phyloP scores from a whole-genome alignment of 164 flowering plant genomes.

The Nelumbo lutea region DNA sequence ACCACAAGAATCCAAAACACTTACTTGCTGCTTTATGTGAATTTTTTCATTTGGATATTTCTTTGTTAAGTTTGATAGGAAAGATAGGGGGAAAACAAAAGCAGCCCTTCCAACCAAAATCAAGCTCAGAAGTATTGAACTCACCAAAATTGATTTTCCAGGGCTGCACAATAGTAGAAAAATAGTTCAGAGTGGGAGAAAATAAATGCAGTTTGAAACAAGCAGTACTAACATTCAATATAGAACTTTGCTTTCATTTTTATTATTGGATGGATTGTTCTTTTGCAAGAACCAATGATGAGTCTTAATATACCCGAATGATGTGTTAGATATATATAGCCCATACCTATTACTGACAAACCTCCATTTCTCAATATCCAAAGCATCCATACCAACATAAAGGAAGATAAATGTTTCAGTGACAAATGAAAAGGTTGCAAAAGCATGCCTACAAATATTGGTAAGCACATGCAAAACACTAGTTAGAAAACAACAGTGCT shows the following conservation, averaged over 20 bases:
- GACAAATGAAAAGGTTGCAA: conserved; percentile 83
- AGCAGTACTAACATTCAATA: background rate
- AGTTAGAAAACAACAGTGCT: background rate
- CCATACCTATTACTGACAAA: conserved; percentile 49
- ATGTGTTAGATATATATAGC: background rate
- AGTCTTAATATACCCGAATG: background rate
- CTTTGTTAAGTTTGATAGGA: conserved; percentile 33
- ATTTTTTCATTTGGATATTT: conserved; percentile 29
- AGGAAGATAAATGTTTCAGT: conserved; percentile 79
- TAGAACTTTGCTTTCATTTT: background rate
- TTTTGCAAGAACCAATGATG: too few relatives aligned
- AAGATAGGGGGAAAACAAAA: conserved; percentile 46
- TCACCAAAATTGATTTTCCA: conserved; percentile 38
- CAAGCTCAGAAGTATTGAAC: conserved; percentile 36
- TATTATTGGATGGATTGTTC: too few relatives aligned
- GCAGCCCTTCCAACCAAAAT: conserved; percentile 48
- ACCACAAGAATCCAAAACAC: background rate
- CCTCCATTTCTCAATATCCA: conserved; percentile 87
- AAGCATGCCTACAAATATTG: conserved; percentile 58
- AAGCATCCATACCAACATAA: conserved; percentile 93
- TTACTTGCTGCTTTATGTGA: conserved; percentile 36
- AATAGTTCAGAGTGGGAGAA: background rate
- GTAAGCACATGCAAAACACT: background rate
- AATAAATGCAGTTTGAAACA: background rate
- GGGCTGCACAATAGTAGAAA: conserved; percentile 25